Evolutionary conservation across 169 alveolate genomes (phyloP).

Genomic region (Plasmodium relictum): DNA sequence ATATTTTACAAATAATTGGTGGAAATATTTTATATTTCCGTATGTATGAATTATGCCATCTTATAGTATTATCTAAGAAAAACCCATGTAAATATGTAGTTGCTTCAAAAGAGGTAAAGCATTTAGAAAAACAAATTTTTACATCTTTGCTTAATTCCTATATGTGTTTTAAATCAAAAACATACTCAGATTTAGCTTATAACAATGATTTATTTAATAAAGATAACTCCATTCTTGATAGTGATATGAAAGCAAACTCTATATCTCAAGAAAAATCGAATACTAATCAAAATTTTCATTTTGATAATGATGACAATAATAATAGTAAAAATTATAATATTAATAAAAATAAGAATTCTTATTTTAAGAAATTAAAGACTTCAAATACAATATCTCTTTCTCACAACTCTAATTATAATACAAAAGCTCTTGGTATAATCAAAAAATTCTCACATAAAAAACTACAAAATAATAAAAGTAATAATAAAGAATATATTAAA

Average conservation of each 20-base stretch:
- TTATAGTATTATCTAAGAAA: slow-evolving; percentile 76
- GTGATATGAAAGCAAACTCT: not conserved
- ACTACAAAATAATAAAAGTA: no score
- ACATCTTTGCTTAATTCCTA: slow-evolving; percentile 66
- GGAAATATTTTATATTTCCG: slow-evolving; percentile 78
- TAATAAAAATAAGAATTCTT: not conserved
- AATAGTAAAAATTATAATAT: not conserved
- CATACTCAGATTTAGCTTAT: slow-evolving; percentile 46
- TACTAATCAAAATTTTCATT: not conserved
- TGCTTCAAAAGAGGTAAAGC: slow-evolving; percentile 77
- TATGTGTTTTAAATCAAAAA: slow-evolving; percentile 55
- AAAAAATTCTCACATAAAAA: no score
- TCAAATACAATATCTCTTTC: slow-evolving; percentile 21
- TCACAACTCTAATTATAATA: no score
- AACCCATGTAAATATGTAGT: slow-evolving; percentile 79
- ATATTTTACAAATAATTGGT: slow-evolving; percentile 74
- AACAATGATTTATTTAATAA: slow-evolving; percentile 19
- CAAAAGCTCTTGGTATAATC: no score
- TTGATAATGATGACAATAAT: not conserved
- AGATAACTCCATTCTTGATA: slow-evolving; percentile 2
- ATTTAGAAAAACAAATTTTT: slow-evolving; percentile 77
- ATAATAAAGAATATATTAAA: no score
- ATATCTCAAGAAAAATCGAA: not conserved
- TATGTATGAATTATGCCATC: slow-evolving; percentile 78
- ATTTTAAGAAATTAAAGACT: not conserved